Evolutionary conservation across 345 rosid species (phyloP).

Genomic region (Populus ilicifolia): DNA sequence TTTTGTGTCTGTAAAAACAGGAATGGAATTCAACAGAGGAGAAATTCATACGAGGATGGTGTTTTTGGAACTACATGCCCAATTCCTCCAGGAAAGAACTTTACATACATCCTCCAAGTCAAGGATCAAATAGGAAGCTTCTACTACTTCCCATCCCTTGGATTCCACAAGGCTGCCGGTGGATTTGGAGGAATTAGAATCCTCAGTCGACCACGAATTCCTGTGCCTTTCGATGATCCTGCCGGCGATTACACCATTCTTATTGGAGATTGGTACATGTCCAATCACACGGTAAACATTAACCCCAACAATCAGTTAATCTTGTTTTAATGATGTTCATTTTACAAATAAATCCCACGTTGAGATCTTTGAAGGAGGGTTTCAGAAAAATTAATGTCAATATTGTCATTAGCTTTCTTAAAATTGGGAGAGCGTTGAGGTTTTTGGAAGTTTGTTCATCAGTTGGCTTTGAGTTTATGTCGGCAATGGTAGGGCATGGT

Average conservation of each 20-base stretch:
- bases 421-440: not conserved
- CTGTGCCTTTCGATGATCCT: slow-evolving; percentile 84
- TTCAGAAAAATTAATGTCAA: too few species aligned
- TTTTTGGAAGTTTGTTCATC: not conserved
- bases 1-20: slow-evolving; percentile 23
- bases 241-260: slow-evolving; percentile 73
- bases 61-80: slow-evolving; percentile 86
- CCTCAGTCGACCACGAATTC: slow-evolving; percentile 75
- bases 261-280: slow-evolving; percentile 77
- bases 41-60: slow-evolving; percentile 79
- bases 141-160: slow-evolving; percentile 93
- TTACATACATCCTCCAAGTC: slow-evolving; percentile 70
- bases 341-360: too few species aligned
- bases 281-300: slow-evolving; percentile 53
- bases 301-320: too few species aligned
- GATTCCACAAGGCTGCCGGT: slow-evolving; percentile 89
- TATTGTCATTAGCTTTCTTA: too few species aligned
- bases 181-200: slow-evolving; percentile 76
- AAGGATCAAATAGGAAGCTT: slow-evolving; percentile 93
- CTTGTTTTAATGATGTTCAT: not conserved
- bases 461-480: not conserved
- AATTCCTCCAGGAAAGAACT: slow-evolving; percentile 80
- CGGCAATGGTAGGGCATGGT: slow-evolving; percentile 1
- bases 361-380: too few species aligned
- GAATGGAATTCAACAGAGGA: slow-evolving; percentile 81